Base-by-base conservation (phyloP, 192 early-diverging fungal species). In the Lobulomyces angularis region DNA sequence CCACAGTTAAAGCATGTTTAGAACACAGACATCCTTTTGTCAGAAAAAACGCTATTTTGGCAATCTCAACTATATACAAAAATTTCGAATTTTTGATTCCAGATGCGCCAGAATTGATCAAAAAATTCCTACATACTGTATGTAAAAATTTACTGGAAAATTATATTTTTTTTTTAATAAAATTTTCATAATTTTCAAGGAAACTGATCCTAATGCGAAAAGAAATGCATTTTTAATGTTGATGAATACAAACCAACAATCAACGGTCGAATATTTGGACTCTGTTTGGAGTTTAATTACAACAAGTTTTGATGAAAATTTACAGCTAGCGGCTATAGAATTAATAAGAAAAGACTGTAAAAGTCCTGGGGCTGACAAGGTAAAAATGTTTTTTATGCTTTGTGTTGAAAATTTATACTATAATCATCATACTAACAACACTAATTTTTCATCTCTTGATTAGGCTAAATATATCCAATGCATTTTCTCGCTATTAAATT, bases 21-120 rank as follows among this genome's bases (percentile, higher is more conserved):
- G 84, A 85, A 65, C 92, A 97, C 61, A 78, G 88, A 37, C 88
- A 95, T 54, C 71, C 88, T n/a, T 98, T 96, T 55, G 95, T 98
- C 44, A 75, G 92, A 51, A 94, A 93, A 62, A 98, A 98, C 54
- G 95, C 95, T 24, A 82, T 98, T 11, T 71, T 90, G 22, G 92
- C 92, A 23, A 82, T 98, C 27, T 81, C 79, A 39, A 64, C 84
- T 11, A 86, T 96, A 41, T 91, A 77, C 64, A 88, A 85, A 44
- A 70, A 76, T 57, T 80, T 85, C 62, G 84, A 93, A 45, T 79
- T 83, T 45, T 74, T 98, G 31, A 84, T 96, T 39, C 95, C 95
- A 16, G 95, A 98, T 53, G 90, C 84, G 12, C 83, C 88, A 3
- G 89, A 94, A 58, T 65, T 91, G 37, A 80, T 98, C 46, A 57